Evolutionary conservation across 2,329 filamentous ascomycete genomes (phyloP), one percentile per base, ranked within the genome.

Genomic region (Aspergillus sp.): DNA sequence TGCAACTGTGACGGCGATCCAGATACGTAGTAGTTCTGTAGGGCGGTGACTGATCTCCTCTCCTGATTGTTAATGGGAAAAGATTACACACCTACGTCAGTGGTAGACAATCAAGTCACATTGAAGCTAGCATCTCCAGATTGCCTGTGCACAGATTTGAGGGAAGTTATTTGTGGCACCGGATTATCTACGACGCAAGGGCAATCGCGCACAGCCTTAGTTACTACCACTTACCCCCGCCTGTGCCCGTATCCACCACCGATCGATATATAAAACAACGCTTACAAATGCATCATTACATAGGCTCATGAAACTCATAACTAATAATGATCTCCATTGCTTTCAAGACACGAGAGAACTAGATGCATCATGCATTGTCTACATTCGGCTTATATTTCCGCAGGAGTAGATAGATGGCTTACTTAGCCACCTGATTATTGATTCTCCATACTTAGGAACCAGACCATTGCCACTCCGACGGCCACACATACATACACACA

Each of bases 111-210:
- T 13, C n/a, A 48, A 48, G 45, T 36, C 32, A 36, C 32, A 5
- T 2, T 28, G 25, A 28, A 28, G 32, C 32, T 15, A 36, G 12
- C 41, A 45, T 21, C 17, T 45, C 17, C 41, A 21, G 21, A 45
- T 45, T 45, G 21, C 21, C 15, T n/a, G 45, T 49, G 25, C 52
- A 19, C 39, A n/a, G 38, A 19, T 10, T 45, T 19, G 19, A 21
- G 39, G 30, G n/a, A 36, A 36, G 32, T 36, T 39, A 30, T 55
- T 12, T 28, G 28, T 25, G 25, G 10, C 53, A 43, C 32, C 45
- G 39, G 53, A 45, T 47, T 45, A 55, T 47, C 53, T 28, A 25
- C 53, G 28, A 55, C 30, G 53, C 53, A 55, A 55, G 53, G 53
- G 53, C 10, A 55, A 43, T 17, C 3, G 28, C 23, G 25, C 47